Base-by-base conservation (phyloP, 2,329 filamentous ascomycete genomes). In the Fusarium duplospermum region DNA sequence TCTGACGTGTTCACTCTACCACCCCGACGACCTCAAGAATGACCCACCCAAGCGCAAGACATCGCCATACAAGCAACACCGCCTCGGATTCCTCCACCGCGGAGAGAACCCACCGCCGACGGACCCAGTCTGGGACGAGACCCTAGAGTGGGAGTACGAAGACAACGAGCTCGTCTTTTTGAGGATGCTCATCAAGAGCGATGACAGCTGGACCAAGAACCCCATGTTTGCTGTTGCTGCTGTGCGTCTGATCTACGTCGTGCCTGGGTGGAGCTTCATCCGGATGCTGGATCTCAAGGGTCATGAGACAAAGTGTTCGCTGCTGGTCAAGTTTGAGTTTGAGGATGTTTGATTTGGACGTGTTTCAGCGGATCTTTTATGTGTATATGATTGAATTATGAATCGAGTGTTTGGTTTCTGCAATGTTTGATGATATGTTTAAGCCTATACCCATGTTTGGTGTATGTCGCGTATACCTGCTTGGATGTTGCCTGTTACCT, bases 91-190 rank as follows among this genome's bases (percentile, higher is more conserved):
- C 65, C 79, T 92, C 58, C 89, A 91, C 78, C 83, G 83, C 33
- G 88, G 86, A 20, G 88, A 90, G 64, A 91, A 90, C 70, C 88
- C 91, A 3, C 86, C 87, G 0, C 79, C 86, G 0, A 91, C 86
- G 0, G 90, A 93, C 69, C 91, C 91, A 0, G 60, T 93, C 9
- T 93, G 90, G 91, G 87, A 93, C 72, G 90, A 93, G 80, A 84
- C 83, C 16, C 82, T 93, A 10, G 90, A 92, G 76, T 93, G 91
- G 91, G 89, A 91, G 69, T 93, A 89, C 75, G 89, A 91, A 7
- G 91, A 92, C 65, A 92, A 90, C 73, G 91, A 93, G 78, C 78
- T 93, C 57, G 87, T 88, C 0, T 93, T 93, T 75, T 72, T 93
- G 73, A 85, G 91, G 0, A 85, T 93, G 67, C 82, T 93, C 47